Conservation (phyloP, 2,329 filamentous ascomycete species). For the Colletotrichum lindemuthianum region DNA sequence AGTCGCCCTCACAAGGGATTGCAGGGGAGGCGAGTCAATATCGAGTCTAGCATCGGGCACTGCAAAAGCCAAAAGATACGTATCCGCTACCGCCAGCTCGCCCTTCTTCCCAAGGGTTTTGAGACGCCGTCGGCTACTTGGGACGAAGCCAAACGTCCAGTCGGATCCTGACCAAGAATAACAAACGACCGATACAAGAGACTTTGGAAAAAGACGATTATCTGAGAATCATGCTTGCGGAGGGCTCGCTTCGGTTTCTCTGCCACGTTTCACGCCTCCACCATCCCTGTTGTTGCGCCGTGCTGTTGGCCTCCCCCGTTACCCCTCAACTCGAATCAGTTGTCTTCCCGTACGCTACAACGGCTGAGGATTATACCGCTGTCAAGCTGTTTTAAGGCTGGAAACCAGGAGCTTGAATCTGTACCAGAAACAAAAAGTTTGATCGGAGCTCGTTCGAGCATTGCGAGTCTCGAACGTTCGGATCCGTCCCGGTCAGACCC, state of each 20-base stretch:
- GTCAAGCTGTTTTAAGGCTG: constrained; percentile 4
- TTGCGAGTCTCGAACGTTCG: not conserved
- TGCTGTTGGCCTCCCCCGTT: constrained; percentile 15
- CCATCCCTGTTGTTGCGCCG: constrained; percentile 8
- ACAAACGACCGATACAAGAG: not conserved
- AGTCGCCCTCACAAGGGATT: constrained; percentile 7
- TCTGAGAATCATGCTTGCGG: not conserved
- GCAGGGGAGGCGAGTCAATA: constrained; percentile 10
- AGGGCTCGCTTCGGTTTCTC: constrained; percentile 4
- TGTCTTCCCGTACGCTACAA: not conserved
- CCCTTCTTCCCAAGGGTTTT: constrained; percentile 12
- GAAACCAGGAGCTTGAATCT: not conserved
- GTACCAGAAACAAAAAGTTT: constrained; percentile 2
- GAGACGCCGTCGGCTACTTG: constrained; percentile 16
- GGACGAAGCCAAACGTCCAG: constrained; percentile 21
- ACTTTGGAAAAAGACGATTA: not conserved
- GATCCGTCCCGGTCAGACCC: not conserved
- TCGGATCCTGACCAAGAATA: constrained; percentile 6
- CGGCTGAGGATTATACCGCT: constrained; percentile 3
- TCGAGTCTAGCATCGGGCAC: not conserved
- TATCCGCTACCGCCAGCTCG: constrained; percentile 7
- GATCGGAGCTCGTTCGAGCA: not conserved
- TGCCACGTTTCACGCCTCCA: constrained; percentile 17
- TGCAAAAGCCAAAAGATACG: not conserved
- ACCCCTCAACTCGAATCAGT: constrained; percentile 9